Conservation (phyloP, 2,329 filamentous ascomycete species). For the Hypoxylon sp. region DNA sequence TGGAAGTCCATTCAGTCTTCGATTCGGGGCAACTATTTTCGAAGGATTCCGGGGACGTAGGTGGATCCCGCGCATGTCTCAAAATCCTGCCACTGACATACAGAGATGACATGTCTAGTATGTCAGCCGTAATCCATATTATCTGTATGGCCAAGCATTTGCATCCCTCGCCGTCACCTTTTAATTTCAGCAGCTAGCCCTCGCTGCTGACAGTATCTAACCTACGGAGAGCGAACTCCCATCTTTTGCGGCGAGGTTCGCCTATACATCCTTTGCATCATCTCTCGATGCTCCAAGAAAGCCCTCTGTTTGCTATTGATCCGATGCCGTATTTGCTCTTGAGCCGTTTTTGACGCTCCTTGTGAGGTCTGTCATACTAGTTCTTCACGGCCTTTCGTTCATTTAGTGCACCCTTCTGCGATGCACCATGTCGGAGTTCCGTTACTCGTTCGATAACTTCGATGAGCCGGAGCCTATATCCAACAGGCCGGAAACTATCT, state of each 20-base stretch:
- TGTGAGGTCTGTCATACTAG: constrained; percentile 17
- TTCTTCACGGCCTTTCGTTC: constrained; percentile 7
- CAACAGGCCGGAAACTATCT: constrained; percentile 51
- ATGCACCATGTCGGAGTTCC: constrained; percentile 47
- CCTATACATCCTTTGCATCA: constrained; percentile 8
- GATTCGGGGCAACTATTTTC: constrained; percentile 20
- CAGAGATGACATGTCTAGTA: constrained; percentile 11
- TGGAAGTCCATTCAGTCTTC: constrained; percentile 3
- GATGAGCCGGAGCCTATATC: constrained; percentile 52
- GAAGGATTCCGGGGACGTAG: constrained; percentile 34
- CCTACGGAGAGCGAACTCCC: background rate
- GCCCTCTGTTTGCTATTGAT: background rate
- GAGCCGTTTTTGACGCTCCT: constrained; percentile 18
- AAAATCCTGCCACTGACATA: constrained; percentile 33
- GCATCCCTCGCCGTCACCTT: constrained; percentile 21
- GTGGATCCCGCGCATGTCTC: constrained; percentile 38
- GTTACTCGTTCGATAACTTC: constrained; percentile 47
- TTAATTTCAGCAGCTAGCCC: constrained; percentile 9
- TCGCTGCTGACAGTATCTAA: background rate
- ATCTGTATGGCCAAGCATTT: constrained; percentile 30
- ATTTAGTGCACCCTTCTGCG: background rate
- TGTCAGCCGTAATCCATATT: constrained; percentile 32
- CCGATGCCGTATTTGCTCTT: constrained; percentile 20
- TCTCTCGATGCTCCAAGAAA: constrained; percentile 8
- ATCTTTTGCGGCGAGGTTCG: constrained; percentile 10